Conservation (phyloP, 306 rosid genomes). For the Leucaena leucocephala region DNA sequence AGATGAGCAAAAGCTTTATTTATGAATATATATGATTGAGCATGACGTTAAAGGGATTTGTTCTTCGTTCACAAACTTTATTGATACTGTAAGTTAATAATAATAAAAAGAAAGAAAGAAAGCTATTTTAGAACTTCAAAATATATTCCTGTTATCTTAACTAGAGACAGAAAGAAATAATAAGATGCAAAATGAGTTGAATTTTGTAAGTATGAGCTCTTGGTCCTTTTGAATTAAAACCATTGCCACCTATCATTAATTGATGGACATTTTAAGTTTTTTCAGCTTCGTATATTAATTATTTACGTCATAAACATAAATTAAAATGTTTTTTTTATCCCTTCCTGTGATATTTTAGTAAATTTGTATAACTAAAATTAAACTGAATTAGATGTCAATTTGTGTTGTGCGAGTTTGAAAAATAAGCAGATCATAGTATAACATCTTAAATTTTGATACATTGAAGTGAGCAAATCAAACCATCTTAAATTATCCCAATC, state of each 20-base stretch:
- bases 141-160: too few relatives aligned
- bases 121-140: too few relatives aligned
- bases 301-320: too few relatives aligned
- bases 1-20: not conserved
- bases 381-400: too few relatives aligned
- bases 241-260: not conserved
- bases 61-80: too few relatives aligned
- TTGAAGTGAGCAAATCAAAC: not conserved
- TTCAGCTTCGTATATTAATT: too few relatives aligned
- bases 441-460: not conserved
- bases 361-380: too few relatives aligned
- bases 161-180: not conserved
- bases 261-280: too few relatives aligned
- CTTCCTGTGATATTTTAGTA: not conserved
- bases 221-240: not conserved
- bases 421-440: not conserved
- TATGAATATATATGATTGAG: not conserved
- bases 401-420: too few relatives aligned
- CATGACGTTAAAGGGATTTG: not conserved
- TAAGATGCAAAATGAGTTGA: not conserved
- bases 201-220: not conserved
- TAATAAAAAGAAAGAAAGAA: too few relatives aligned
- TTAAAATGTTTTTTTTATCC: not conserved
- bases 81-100: not conserved
- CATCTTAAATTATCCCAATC: not conserved